A percentile compares a stretch with the other conserved stretches of the same genome.
Evolutionary conservation across 768 basidiomycete genomes (phyloP).

Genomic region (Sporobolomyces pararoseus): DNA sequence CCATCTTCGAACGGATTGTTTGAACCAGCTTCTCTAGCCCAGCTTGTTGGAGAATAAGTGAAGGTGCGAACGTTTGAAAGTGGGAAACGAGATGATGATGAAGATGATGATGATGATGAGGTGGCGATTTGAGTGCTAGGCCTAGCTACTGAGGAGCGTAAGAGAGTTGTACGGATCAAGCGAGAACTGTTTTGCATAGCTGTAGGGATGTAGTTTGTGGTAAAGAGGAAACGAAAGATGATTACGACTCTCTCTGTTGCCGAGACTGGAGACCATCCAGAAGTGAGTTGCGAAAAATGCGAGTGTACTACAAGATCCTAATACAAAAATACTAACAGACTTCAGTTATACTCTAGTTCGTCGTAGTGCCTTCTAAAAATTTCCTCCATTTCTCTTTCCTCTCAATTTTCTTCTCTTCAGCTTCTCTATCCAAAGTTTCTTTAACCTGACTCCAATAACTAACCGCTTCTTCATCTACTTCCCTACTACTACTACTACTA

Average conservation of each 20-base stretch:
- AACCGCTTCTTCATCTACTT: constrained; percentile 5
- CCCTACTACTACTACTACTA: background rate
- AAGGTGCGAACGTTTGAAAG: constrained; percentile 9
- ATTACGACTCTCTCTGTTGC: too few relatives aligned
- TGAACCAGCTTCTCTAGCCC: constrained; percentile 12
- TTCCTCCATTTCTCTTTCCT: constrained; percentile 20
- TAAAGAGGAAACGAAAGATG: too few relatives aligned
- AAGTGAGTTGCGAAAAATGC: too few relatives aligned
- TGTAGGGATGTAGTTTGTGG: background rate
- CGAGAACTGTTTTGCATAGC: background rate
- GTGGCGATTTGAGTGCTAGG: background rate
- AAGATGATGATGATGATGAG: background rate
- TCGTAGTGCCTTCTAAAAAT: too few relatives aligned
- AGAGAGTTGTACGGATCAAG: constrained; percentile 6
- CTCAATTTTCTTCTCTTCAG: constrained; percentile 22
- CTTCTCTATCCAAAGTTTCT: constrained; percentile 37
- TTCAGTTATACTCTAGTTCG: too few relatives aligned
- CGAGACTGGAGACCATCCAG: too few relatives aligned
- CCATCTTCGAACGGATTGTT: constrained; percentile 25
- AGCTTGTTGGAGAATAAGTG: background rate
- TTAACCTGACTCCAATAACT: constrained; percentile 34
- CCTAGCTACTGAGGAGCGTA: background rate
- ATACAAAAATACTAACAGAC: too few relatives aligned
- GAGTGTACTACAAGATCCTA: too few relatives aligned
- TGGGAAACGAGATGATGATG: constrained; percentile 18